These are phyloP conservation scores for Lipomyces anomalus DNA, from an alignment of 805 yeast genomes.

Conservation along the genomic window DNA sequence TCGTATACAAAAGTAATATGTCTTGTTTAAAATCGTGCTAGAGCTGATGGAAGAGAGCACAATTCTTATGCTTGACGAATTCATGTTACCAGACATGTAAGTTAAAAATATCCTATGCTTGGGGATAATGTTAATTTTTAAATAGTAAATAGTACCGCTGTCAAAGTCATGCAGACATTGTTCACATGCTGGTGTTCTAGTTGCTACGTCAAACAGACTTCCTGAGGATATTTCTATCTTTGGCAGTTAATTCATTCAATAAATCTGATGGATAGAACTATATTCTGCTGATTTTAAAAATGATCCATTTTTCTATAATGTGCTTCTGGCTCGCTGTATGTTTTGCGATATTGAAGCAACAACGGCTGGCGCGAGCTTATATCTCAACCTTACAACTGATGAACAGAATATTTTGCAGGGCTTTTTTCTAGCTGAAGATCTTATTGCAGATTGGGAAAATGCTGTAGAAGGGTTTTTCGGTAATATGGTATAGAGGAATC, in stretches of 20 bases:
- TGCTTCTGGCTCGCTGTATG: constrained; percentile 54
- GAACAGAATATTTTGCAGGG: neutral
- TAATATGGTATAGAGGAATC: neutral
- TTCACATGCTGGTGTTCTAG: constrained; percentile 72
- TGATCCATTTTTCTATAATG: constrained; percentile 53
- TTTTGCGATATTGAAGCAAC: constrained; percentile 52
- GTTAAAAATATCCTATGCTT: neutral
- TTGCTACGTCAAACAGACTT: constrained; percentile 66
- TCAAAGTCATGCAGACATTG: constrained; percentile 58
- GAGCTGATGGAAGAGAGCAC: constrained; percentile 55
- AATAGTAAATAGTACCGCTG: constrained; percentile 43
- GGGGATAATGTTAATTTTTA: neutral
- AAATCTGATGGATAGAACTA: constrained; percentile 33
- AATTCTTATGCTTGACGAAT: constrained; percentile 61
- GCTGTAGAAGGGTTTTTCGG: constrained; percentile 2
- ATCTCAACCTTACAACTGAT: constrained; percentile 22
- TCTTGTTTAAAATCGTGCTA: constrained; percentile 61
- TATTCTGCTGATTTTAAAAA: constrained; percentile 61
- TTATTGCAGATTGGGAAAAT: constrained; percentile 18
- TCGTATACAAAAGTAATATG: constrained; percentile 52
- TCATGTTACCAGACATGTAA: constrained; percentile 64
- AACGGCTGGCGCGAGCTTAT: constrained; percentile 50
- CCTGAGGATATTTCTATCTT: constrained; percentile 44
- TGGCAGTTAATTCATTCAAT: constrained; percentile 1
- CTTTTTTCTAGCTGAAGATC: constrained; percentile 2